Evolutionary conservation across 495 filamentous ascomycete genomes (phyloP).

Genomic region (Aspergillus biplanus): DNA sequence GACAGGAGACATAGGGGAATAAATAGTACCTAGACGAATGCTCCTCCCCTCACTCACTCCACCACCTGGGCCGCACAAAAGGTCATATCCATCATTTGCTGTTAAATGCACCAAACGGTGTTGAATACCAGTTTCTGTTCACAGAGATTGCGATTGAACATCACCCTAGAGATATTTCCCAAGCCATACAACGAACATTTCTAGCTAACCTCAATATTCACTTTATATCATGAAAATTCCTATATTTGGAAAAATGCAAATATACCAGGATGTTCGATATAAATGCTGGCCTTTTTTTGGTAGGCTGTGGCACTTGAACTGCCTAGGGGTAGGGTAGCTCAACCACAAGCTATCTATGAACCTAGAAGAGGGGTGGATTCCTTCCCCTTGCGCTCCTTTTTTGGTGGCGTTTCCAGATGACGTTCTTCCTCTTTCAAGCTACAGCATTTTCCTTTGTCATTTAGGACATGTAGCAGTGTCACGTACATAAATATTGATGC

Average conservation of each 20-base stretch:
- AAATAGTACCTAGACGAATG: constrained; percentile 18
- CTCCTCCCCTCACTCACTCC: background rate
- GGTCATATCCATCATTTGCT: background rate
- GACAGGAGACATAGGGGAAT: constrained; percentile 55
- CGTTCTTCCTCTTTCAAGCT: background rate
- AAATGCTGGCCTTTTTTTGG: too few species aligned
- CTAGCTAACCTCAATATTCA: background rate
- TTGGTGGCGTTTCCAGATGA: too few species aligned
- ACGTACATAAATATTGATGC: background rate
- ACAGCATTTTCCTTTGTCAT: background rate
- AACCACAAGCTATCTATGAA: too few species aligned
- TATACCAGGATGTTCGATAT: background rate
- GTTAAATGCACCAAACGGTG: background rate
- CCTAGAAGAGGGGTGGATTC: too few species aligned
- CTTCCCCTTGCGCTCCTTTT: too few species aligned
- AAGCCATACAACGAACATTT: background rate
- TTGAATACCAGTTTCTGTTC: background rate
- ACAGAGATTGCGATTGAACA: background rate
- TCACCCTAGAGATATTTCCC: background rate
- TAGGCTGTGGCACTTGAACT: too few species aligned
- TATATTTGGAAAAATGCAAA: background rate
- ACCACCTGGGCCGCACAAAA: background rate
- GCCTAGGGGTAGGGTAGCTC: too few species aligned
- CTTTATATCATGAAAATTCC: background rate
- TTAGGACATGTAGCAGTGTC: background rate